Evolutionary conservation across 139 green algal genomes (phyloP).

Genomic region (Chlorella ohadii): DNA sequence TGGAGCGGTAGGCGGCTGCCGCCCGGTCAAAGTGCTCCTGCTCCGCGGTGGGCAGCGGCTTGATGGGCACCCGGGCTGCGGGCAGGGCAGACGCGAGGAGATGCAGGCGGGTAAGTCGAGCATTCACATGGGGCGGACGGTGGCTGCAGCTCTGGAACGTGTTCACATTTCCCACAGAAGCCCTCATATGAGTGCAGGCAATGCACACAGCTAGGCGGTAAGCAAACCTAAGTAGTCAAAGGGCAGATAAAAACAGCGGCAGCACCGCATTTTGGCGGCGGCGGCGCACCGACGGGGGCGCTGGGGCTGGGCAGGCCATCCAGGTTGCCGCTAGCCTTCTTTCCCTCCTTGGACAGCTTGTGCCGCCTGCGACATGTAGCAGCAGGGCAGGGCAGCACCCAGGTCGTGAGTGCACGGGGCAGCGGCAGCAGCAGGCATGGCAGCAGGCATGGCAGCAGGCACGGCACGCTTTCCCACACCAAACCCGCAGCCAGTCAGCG

Average conservation of each 20-base stretch:
- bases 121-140: too few relatives aligned
- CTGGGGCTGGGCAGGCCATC: background rate
- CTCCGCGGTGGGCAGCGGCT: background rate
- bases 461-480: too few relatives aligned
- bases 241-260: background rate
- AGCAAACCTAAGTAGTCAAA: too few relatives aligned
- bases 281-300: background rate
- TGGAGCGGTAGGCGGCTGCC: background rate
- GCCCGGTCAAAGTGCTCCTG: constrained; percentile 15
- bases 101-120: too few relatives aligned
- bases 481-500: background rate
- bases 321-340: background rate
- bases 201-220: too few relatives aligned
- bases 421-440: too few relatives aligned
- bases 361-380: constrained; percentile 14
- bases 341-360: constrained; percentile 29
- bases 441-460: too few relatives aligned
- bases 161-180: too few relatives aligned
- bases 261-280: too few relatives aligned
- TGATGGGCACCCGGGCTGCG: constrained; percentile 11
- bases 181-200: too few relatives aligned
- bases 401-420: too few relatives aligned
- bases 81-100: background rate
- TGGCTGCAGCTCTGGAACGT: too few relatives aligned
- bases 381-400: background rate